These are phyloP conservation scores for Lodderomyces oxycetoniae DNA, from an alignment of 1,139 yeast genomes.

Conservation along the genomic window DNA sequence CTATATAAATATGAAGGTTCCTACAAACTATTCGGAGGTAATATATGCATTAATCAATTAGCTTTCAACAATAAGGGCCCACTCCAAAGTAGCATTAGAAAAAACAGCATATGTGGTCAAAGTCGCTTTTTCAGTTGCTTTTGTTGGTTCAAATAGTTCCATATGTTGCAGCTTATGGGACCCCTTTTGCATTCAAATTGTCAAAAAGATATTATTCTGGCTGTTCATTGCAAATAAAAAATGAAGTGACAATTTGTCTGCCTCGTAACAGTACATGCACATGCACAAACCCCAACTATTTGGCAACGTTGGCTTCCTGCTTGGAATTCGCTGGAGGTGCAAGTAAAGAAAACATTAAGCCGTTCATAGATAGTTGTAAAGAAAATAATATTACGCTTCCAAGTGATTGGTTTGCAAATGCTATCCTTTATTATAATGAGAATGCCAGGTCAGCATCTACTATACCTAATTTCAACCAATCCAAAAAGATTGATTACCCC, in stretches of 20 bases:
- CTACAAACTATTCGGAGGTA: too few relatives aligned
- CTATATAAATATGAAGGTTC: too few relatives aligned
- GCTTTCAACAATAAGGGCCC: too few relatives aligned
- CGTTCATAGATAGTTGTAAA: conserved; percentile 5
- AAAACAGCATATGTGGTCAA: neutral
- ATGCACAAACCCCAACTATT: conserved; percentile 6
- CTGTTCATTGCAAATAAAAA: conserved; percentile 6
- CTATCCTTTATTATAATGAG: conserved; percentile 4
- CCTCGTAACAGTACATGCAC: conserved; percentile 6
- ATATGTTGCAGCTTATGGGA: conserved; percentile 1
- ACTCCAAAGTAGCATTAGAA: too few relatives aligned
- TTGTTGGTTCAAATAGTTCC: neutral
- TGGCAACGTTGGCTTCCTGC: conserved; percentile 10
- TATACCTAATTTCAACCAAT: conserved; percentile 19
- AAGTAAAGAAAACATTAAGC: conserved; percentile 1
- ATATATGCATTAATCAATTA: too few relatives aligned
- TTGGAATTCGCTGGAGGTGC: conserved; percentile 2
- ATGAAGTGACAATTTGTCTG: conserved; percentile 7
- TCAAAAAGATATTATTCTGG: conserved; percentile 5
- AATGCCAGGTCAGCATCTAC: conserved; percentile 14
- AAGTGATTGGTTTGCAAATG: conserved; percentile 6
- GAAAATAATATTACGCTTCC: conserved; percentile 14
- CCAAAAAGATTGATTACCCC: conserved; percentile 14
- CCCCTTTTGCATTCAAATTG: too few relatives aligned
- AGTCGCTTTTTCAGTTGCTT: neutral